Evolutionary conservation across 2,329 filamentous ascomycete genomes (phyloP).

Genomic region (Beauveria brongniartii): DNA sequence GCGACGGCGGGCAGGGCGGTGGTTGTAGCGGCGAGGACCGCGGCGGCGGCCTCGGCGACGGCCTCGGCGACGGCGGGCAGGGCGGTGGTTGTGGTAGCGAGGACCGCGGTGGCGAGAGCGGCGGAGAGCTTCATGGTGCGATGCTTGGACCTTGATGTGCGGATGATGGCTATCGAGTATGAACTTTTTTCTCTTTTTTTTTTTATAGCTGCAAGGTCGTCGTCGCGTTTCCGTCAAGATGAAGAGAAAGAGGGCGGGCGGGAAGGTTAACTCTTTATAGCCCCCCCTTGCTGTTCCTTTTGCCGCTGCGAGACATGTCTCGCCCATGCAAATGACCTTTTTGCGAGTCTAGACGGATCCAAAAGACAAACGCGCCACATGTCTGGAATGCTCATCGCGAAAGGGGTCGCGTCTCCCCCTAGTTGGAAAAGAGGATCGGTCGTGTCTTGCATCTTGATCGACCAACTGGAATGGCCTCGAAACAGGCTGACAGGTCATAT

Average conservation of each 20-base stretch:
- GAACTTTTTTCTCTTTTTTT: too few relatives aligned
- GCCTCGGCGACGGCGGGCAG: neutral
- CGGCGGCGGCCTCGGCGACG: neutral
- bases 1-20: neutral
- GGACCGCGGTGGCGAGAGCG: neutral
- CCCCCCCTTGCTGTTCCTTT: neutral
- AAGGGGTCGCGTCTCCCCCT: too few relatives aligned
- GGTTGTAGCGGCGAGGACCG: neutral
- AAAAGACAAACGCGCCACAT: neutral
- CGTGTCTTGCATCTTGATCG: too few relatives aligned
- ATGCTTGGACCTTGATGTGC: neutral
- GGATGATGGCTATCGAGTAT: too few relatives aligned
- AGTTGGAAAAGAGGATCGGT: too few relatives aligned
- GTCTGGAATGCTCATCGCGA: neutral
- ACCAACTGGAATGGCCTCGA: too few relatives aligned
- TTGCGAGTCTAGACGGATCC: neutral
- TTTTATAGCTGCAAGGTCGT: too few relatives aligned
- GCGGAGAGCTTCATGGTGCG: conserved; percentile 1
- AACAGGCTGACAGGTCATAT: too few relatives aligned
- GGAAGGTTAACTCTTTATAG: neutral
- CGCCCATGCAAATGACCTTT: neutral
- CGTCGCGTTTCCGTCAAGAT: too few relatives aligned
- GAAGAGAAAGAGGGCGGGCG: neutral
- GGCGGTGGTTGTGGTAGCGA: neutral
- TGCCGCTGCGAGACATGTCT: neutral